Evolutionary conservation across 164 flowering plant genomes (phyloP), one percentile per base, ranked within the genome.

Genomic region (Akebia trifoliata): DNA sequence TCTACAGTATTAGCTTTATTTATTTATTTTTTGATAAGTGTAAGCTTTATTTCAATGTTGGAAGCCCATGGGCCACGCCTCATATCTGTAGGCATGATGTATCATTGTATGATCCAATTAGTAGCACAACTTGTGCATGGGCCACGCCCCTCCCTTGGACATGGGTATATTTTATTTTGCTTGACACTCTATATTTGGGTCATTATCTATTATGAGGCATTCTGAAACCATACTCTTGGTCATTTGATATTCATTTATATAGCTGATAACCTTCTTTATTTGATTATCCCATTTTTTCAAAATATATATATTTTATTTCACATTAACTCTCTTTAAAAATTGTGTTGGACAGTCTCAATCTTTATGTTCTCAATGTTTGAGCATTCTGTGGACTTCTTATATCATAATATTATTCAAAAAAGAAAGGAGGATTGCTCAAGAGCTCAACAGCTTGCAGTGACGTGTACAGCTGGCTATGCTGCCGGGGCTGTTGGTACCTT

Each of bases 311-410:
- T 51, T 5, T 49, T 29, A 21, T 35, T 26, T 29, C 6, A 10
- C 56, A 15, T 30, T 20, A 30, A 48, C 44, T 8, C 35, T 21
- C 26, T 50, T 39, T 4, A 20, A 56, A 34, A 24, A 43, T 61
- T 48, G 32, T 60, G n/a, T 59, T 30, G 24, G 35, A 22, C 94
- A 86, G 94, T 89, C 63, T 81, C 89, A 4, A 80, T 86, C 72
- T 64, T 82, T 10, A 92, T 92, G 96, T 88, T 91, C 67, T 78
- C 93, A 26, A 88, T 96, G 15, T 88, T 92, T 68, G 96, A 92
- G 84, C 93, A 92, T 66, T 79, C 98, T 2, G 98, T 86, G 69
- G 78, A 82, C 45, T 49, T 78, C 11, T 29, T 83, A 4, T 83
- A 89, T 61, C 62, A 52, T 4, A 65, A 77, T 17, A 30, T 85